These are phyloP conservation scores for Calonectria crousiana DNA, from an alignment of 2,329 filamentous ascomycete species.

Conservation along the genomic window DNA sequence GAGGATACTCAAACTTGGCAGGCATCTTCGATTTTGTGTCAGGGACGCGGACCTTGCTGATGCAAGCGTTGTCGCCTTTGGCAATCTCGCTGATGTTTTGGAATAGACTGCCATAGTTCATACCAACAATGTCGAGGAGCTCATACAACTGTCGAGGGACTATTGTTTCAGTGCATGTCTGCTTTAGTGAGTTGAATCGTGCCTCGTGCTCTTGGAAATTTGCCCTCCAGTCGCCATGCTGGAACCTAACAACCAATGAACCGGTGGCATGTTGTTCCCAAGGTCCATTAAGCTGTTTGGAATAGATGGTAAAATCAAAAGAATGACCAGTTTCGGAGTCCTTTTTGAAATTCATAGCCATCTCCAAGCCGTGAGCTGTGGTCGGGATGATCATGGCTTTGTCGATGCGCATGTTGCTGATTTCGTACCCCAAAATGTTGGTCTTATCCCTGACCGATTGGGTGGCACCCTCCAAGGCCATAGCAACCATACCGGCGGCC, in stretches of 20 bases:
- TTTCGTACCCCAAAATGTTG: constrained; percentile 54
- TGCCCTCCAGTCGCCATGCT: constrained; percentile 31
- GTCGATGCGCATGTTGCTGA: constrained; percentile 60
- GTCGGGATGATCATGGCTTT: constrained; percentile 65
- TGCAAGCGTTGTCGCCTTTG: constrained; percentile 49
- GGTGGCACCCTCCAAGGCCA: constrained; percentile 61
- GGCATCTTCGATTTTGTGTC: constrained; percentile 67
- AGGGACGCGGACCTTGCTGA: constrained; percentile 56
- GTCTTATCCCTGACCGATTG: constrained; percentile 50
- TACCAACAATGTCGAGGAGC: constrained; percentile 61
- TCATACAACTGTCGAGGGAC: constrained; percentile 63
- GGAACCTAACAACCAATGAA: constrained; percentile 45
- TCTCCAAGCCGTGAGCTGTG: constrained; percentile 61
- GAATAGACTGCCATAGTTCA: constrained; percentile 65
- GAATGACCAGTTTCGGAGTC: constrained; percentile 4
- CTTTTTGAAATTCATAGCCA: constrained; percentile 59
- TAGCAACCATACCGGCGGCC: constrained; percentile 62
- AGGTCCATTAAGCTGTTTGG: constrained; percentile 53
- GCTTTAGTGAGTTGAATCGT: constrained; percentile 40
- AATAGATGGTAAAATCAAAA: constrained; percentile 60
- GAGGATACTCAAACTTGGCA: constrained; percentile 63
- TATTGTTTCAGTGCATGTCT: constrained; percentile 49
- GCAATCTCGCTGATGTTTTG: constrained; percentile 57
- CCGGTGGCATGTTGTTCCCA: constrained; percentile 61
- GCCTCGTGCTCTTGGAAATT: constrained; percentile 37